Percentiles rank a stretch among this genome's conserved stretches.
phyloP scores from a whole-genome alignment of 805 yeast species.

The Ogataea saltuana region DNA sequence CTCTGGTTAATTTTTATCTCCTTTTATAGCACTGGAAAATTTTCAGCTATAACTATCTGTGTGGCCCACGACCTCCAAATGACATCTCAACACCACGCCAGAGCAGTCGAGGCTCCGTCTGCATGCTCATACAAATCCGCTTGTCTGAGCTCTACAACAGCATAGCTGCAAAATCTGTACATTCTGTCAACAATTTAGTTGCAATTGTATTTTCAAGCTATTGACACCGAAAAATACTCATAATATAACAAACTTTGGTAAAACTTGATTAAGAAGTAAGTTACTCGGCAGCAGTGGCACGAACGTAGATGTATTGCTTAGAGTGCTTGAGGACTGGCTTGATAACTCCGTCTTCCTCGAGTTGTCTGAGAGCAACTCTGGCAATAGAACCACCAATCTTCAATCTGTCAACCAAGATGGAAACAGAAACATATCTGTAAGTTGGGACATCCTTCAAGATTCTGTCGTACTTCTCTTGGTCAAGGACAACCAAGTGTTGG shows the following conservation, averaged over 20 bases:
- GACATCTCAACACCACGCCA: neutral
- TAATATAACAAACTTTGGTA: conserved; percentile 12
- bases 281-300: conserved; percentile 69
- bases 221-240: conserved; percentile 8
- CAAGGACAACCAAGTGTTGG: conserved; percentile 94
- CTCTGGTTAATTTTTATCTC: no score
- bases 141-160: no score
- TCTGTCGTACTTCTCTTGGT: conserved; percentile 99
- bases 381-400: conserved; percentile 99
- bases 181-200: neutral
- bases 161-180: no score
- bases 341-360: conserved; percentile 93
- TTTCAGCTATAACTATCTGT: neutral
- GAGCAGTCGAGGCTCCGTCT: no score
- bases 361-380: conserved; percentile 95
- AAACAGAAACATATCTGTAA: conserved; percentile 96
- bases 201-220: conserved; percentile 6
- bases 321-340: conserved; percentile 93
- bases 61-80: neutral
- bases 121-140: no score
- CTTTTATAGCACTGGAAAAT: neutral
- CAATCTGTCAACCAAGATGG: conserved; percentile 98
- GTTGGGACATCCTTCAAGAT: conserved; percentile 99
- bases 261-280: conserved; percentile 22
- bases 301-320: conserved; percentile 94